These are phyloP conservation scores for Aeminium ludgeri DNA, from an alignment of 495 filamentous ascomycete genomes.

Conservation along the genomic window DNA sequence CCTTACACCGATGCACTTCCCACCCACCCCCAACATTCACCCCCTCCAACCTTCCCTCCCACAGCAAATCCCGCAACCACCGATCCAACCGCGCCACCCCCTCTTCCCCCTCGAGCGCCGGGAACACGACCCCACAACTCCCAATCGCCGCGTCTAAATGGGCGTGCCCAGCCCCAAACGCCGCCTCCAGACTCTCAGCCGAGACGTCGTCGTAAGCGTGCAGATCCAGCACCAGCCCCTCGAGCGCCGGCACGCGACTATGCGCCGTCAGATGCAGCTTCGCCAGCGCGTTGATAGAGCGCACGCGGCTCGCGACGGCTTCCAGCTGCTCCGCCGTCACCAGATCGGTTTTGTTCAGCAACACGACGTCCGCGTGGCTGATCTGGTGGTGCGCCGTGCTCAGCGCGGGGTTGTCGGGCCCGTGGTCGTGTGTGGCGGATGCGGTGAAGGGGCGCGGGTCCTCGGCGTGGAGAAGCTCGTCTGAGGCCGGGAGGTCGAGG, in stretches of 20 bases:
- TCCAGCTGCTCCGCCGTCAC: conserved; percentile 54
- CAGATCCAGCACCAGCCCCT: conserved; percentile 71
- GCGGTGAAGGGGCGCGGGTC: conserved; percentile 20
- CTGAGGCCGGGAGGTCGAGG: conserved; percentile 33
- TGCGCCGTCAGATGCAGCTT: conserved; percentile 66
- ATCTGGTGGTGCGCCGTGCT: conserved; percentile 93
- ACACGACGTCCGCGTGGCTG: conserved; percentile 87
- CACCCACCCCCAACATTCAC: conserved; percentile 22
- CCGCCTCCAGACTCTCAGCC: conserved; percentile 38
- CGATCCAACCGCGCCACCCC: conserved; percentile 48
- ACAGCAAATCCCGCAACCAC: conserved; percentile 73
- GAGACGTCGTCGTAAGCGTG: conserved; percentile 81
- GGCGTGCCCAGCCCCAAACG: conserved; percentile 40
- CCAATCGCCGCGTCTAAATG: conserved; percentile 77
- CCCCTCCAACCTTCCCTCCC: conserved; percentile 54
- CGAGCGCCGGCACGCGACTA: conserved; percentile 61
- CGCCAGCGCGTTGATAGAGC: conserved; percentile 77
- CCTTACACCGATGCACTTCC: conserved; percentile 79
- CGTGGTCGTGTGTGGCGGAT: conserved; percentile 33
- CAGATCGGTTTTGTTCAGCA: conserved; percentile 88
- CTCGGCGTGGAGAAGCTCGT: background rate
- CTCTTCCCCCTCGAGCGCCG: conserved; percentile 33
- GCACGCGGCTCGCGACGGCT: conserved; percentile 45
- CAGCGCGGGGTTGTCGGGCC: conserved; percentile 40
- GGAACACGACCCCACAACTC: conserved; percentile 54